Evolutionary conservation across 83 land plant species (phyloP), one percentile per base, ranked within the genome.

Genomic region (Thuja plicata): DNA sequence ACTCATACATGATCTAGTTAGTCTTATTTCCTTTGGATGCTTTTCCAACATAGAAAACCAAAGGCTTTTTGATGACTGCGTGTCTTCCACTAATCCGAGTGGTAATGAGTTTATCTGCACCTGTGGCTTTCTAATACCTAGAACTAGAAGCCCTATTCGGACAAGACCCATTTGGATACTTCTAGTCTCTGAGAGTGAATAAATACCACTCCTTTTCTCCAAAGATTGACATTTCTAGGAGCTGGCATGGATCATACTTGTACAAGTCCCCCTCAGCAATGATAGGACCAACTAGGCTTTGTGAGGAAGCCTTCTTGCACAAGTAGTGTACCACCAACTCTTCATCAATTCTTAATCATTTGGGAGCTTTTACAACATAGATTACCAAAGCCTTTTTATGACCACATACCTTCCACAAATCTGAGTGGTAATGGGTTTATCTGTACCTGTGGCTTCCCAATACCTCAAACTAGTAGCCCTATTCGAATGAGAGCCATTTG

Each of bases 401-500:
- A 92, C 93, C 6, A 90, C 76, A 21, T 52, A 87, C 85, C 19
- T 55, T 21, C 30, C 48, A 19, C 81, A 24, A 17, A 85, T 87
- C 46, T 21, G 21, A 27, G 89, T 84, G 16, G 41, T 37, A n/a
- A 92, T 86, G 88, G 93, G 92, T 79, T 92, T 92, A 70, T 92
- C 92, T 76, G 92, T 90, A 13, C 93, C 92, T 38, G 92, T 92
- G 45, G 93, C 92, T 78, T 90, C 90, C 93, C 92, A 92, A 60
- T 90, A 90, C 5, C 93, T 90, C 4, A 66, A 84, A 13, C 92
- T 92, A 5, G 92, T 92, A 27, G 90, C 92, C 83, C 92, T 77
- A 90, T 92, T 92, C 17, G 93, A 92, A 27, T 90, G 76, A 41
- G 92, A 90, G 0, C 92, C 92, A 78, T 91, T 91, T 52, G 92